These are phyloP conservation scores for Backusella westeae DNA, from an alignment of 192 early-diverging fungal genomes.

Conservation along the genomic window DNA sequence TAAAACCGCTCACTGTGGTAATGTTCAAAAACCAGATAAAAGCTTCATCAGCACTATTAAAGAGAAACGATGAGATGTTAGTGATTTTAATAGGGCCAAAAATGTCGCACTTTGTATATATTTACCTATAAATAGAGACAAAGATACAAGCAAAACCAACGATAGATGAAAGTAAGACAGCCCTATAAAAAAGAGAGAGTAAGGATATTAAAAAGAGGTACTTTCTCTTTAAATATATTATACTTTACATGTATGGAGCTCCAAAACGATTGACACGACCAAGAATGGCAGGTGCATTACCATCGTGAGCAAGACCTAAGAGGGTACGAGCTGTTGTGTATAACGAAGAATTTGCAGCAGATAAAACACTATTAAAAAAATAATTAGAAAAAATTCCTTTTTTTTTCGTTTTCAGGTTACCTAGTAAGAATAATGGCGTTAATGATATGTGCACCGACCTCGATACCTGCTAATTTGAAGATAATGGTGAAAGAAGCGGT, in stretches of 20 bases:
- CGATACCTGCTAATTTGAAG: slow-evolving; percentile 56
- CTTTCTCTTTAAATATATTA: background rate
- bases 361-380: slow-evolving; percentile 43
- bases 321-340: slow-evolving; percentile 82
- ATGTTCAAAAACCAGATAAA: slow-evolving; percentile 64
- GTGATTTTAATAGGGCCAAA: background rate
- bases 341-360: slow-evolving; percentile 76
- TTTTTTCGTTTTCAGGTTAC: background rate
- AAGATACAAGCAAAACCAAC: slow-evolving; percentile 59
- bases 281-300: slow-evolving; percentile 66
- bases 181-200: slow-evolving; percentile 1
- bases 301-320: slow-evolving; percentile 67
- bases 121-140: slow-evolving; percentile 39
- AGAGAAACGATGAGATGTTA: background rate
- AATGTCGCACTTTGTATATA: too few species aligned
- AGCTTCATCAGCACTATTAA: slow-evolving; percentile 32
- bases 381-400: background rate
- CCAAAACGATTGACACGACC: slow-evolving; percentile 52
- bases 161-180: slow-evolving; percentile 47
- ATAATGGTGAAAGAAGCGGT: slow-evolving; percentile 68
- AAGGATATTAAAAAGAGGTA: background rate
- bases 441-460: slow-evolving; percentile 60
- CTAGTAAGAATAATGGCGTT: slow-evolving; percentile 63
- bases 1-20: slow-evolving; percentile 71
- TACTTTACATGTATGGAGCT: slow-evolving; percentile 46